Evolutionary conservation across 768 basidiomycete genomes (phyloP).

Genomic region (Tubosaeta sp.): DNA sequence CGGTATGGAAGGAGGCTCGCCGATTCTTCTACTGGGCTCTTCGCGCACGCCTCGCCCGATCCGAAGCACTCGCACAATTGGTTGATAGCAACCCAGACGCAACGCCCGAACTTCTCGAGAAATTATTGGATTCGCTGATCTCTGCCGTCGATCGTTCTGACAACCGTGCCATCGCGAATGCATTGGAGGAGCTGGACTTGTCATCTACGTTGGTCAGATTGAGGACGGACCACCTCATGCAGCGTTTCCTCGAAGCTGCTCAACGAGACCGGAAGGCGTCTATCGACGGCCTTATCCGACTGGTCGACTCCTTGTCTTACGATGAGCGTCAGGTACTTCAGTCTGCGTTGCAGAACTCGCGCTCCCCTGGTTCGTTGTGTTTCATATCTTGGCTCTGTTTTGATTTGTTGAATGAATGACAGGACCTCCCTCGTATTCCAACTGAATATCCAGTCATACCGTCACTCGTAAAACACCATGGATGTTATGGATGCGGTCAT

Average conservation of each 20-base stretch:
- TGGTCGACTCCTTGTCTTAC: slow-evolving; percentile 67
- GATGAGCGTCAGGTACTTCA: slow-evolving; percentile 68
- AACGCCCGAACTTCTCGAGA: slow-evolving; percentile 60
- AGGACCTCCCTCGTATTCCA: slow-evolving; percentile 42
- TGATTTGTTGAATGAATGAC: slow-evolving; percentile 5
- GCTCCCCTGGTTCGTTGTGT: slow-evolving; percentile 52
- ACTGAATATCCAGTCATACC: slow-evolving; percentile 12
- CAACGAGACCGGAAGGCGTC: slow-evolving; percentile 76
- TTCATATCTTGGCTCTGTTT: neutral
- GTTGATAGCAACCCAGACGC: slow-evolving; percentile 70
- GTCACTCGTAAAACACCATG: neutral
- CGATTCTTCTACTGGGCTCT: slow-evolving; percentile 93
- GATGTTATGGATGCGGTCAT: neutral
- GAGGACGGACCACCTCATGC: slow-evolving; percentile 64
- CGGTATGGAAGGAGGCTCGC: slow-evolving; percentile 85
- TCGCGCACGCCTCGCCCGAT: slow-evolving; percentile 74
- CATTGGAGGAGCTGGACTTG: slow-evolving; percentile 69
- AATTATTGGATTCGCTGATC: slow-evolving; percentile 60
- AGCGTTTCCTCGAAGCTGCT: slow-evolving; percentile 60
- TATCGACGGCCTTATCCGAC: slow-evolving; percentile 65
- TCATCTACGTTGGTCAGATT: slow-evolving; percentile 58
- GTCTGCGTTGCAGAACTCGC: slow-evolving; percentile 54
- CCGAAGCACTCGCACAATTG: slow-evolving; percentile 58
- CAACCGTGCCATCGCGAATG: slow-evolving; percentile 55
- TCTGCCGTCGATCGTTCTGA: slow-evolving; percentile 48